These are phyloP conservation scores for Cystobasidium slooffiae DNA, from an alignment of 1,284 basidiomycete genomes.

Conservation along the genomic window DNA sequence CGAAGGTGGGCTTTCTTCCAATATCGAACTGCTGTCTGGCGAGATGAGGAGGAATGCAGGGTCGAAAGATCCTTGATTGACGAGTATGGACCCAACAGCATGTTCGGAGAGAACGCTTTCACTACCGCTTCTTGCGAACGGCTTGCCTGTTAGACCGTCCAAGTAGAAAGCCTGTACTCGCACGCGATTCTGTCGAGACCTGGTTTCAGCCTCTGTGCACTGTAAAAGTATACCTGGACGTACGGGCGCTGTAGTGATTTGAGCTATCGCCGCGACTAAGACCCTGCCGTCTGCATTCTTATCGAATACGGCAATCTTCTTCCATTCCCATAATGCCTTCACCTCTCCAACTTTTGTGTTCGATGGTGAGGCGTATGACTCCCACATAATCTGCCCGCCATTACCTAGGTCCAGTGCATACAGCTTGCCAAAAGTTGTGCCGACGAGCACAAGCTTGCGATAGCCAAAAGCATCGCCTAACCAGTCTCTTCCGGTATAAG, in stretches of 20 bases:
- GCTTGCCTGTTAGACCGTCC: conserved; percentile 71
- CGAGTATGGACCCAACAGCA: background rate
- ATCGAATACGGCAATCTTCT: conserved; percentile 31
- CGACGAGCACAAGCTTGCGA: conserved; percentile 77
- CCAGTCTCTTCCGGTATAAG: conserved; percentile 36
- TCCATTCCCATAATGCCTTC: conserved; percentile 25
- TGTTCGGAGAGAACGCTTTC: conserved; percentile 13
- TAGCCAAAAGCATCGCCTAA: conserved; percentile 77
- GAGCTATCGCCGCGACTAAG: conserved; percentile 38
- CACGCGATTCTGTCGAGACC: conserved; percentile 7
- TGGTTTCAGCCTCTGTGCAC: background rate
- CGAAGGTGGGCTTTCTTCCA: background rate
- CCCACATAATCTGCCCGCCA: conserved; percentile 73
- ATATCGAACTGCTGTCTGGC: background rate
- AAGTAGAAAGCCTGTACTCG: conserved; percentile 74
- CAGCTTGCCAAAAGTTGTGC: conserved; percentile 73
- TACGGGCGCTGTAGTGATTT: conserved; percentile 18
- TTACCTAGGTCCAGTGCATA: conserved; percentile 79
- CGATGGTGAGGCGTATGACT: conserved; percentile 17
- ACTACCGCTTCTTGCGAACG: conserved; percentile 56
- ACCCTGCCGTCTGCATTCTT: conserved; percentile 21
- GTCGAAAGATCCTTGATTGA: background rate
- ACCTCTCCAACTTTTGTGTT: background rate
- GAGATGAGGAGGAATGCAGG: conserved; percentile 15
- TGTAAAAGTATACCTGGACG: background rate